These are phyloP conservation scores for Cardiospermum halicacabum DNA, from an alignment of 345 rosid genomes.

Conservation along the genomic window DNA sequence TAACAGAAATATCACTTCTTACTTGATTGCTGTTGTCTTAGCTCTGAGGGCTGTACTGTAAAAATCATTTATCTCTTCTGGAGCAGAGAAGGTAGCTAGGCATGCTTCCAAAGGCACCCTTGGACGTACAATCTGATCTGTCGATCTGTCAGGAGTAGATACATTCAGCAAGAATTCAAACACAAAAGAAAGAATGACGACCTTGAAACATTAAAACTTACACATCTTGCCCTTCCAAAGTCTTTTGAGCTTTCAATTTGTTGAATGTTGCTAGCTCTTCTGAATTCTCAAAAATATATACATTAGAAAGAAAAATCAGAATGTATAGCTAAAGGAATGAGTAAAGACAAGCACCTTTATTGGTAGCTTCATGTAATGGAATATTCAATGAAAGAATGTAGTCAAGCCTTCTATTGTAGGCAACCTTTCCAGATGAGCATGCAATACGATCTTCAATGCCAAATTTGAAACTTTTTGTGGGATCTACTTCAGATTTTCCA, in stretches of 20 bases:
- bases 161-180: slow-evolving; percentile 23
- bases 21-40: slow-evolving; percentile 90
- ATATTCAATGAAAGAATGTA: slow-evolving; percentile 88
- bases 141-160: slow-evolving; percentile 46
- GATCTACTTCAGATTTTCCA: slow-evolving; percentile 62
- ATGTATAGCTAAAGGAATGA: slow-evolving; percentile 13
- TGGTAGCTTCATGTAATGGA: slow-evolving; percentile 84
- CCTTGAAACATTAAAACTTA: slow-evolving; percentile 38
- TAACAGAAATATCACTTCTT: slow-evolving; percentile 27
- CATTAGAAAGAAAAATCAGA: not conserved
- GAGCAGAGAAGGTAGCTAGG: slow-evolving; percentile 70
- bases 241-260: slow-evolving; percentile 62
- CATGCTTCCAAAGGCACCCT: slow-evolving; percentile 97
- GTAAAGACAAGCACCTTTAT: slow-evolving; percentile 49
- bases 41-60: slow-evolving; percentile 86
- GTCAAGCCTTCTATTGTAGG: slow-evolving; percentile 83
- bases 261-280: slow-evolving; percentile 71
- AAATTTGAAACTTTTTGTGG: slow-evolving; percentile 87
- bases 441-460: slow-evolving; percentile 90
- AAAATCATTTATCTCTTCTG: slow-evolving; percentile 79
- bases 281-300: slow-evolving; percentile 36
- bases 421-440: slow-evolving; percentile 93
- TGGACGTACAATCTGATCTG: slow-evolving; percentile 83
- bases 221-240: slow-evolving; percentile 66
- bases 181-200: slow-evolving; percentile 14